Percentiles rank a stretch among this genome's conserved stretches.
Conservation (phyloP, 441 rosid genomes). For the Erodium moschatum region DNA sequence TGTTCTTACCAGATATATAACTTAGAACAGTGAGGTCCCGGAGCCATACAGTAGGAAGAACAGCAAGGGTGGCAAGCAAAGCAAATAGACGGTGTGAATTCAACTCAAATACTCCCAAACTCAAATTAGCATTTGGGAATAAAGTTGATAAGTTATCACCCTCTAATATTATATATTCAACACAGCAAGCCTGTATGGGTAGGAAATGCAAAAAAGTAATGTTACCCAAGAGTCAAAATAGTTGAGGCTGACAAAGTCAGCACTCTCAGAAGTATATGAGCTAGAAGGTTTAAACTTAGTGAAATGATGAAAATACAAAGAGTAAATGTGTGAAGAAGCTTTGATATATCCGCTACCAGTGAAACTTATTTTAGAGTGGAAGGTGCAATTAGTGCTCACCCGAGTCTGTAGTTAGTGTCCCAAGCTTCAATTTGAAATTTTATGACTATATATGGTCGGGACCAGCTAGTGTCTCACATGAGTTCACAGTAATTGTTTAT, state of each 20-base stretch:
- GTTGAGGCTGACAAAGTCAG: not conserved
- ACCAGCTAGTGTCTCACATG: not conserved
- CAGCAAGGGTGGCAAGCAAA: slow-evolving; percentile 52
- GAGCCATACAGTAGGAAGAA: slow-evolving; percentile 87
- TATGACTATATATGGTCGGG: not conserved
- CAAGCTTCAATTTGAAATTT: not conserved
- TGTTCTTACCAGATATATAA: slow-evolving; percentile 64
- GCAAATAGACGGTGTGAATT: slow-evolving; percentile 59
- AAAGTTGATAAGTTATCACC: slow-evolving; percentile 68
- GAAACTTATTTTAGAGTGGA: not conserved
- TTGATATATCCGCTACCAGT: not conserved
- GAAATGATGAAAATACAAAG: not conserved
- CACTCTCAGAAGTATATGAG: not conserved
- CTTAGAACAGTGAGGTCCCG: slow-evolving; percentile 79
- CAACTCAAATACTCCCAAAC: slow-evolving; percentile 44
- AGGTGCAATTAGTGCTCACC: not conserved
- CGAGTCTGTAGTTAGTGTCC: not conserved
- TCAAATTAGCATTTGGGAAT: slow-evolving; percentile 66
- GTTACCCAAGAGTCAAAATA: not conserved
- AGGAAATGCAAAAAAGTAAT: slow-evolving; percentile 2
- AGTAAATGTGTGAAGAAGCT: not conserved
- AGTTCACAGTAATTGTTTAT: not conserved
- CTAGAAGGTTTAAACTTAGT: not conserved
- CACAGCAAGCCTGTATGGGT: slow-evolving; percentile 64
- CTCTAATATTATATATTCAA: slow-evolving; percentile 83